Percentiles rank a stretch among this genome's conserved stretches.
Conservation (phyloP, 2,329 filamentous ascomycete genomes). For the Fusarium xyrophilum region DNA sequence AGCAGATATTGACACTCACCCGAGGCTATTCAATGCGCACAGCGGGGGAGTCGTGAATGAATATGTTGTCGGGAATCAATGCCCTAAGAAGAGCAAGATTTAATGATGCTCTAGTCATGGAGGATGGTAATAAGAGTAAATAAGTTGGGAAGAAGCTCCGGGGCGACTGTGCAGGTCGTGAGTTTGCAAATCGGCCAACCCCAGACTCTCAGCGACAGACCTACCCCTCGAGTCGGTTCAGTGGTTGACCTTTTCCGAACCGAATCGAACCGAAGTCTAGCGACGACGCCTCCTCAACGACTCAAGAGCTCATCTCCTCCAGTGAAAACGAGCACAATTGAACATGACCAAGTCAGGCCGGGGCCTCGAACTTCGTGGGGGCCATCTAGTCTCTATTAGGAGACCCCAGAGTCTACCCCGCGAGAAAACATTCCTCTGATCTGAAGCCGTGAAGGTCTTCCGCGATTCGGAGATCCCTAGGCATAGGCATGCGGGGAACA, state of each 20-base stretch:
- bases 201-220: background rate
- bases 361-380: constrained; percentile 10
- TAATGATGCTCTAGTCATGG: fast-evolving
- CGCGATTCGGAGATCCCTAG: constrained; percentile 14
- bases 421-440: background rate
- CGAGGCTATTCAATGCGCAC: fast-evolving
- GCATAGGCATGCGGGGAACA: constrained; percentile 25
- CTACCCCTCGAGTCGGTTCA: background rate
- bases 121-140: background rate
- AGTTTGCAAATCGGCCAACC: background rate
- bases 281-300: background rate
- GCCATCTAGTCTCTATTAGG: background rate
- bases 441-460: constrained; percentile 5
- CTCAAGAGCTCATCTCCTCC: constrained; percentile 2
- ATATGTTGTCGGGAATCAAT: background rate
- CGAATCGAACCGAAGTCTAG: constrained; percentile 19
- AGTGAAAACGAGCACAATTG: constrained; percentile 3
- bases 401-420: constrained; percentile 9
- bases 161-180: background rate
- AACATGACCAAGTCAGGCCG: constrained; percentile 1
- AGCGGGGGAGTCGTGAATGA: background rate
- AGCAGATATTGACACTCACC: background rate
- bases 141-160: background rate
- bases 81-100: background rate
- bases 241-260: constrained; percentile 5